Evolutionary conservation across 2,329 filamentous ascomycete genomes (phyloP), one percentile per base, ranked within the genome.

Genomic region (Sporothrix mexicana): DNA sequence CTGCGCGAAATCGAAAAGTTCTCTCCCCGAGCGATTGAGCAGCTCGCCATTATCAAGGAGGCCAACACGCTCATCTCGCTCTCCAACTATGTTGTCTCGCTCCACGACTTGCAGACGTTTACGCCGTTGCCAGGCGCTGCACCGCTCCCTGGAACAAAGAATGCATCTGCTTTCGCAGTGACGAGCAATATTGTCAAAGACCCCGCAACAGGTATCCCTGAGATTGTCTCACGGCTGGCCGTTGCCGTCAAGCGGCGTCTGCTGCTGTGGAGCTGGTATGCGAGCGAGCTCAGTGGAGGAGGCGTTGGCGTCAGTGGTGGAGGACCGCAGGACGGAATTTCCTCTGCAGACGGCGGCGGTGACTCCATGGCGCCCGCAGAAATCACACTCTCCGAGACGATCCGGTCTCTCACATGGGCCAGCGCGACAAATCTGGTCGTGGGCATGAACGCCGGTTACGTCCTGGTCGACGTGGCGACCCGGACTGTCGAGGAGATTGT

Each of bases 141-240:
- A 74, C 80, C 87, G 1, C 85, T 99, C 59, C 84, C 89, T 69
- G 91, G 92, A 79, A 97, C 95, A 13, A 96, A 93, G 82, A 96
- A 96, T 77, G 95, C 96, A 15, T 91, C 91, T 1, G 91, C 91
- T 59, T 98, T 99, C 81, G 94, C 95, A 1, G 93, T 97, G 59
- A 98, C 95, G 1, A 97, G 94, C 75, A 97, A 98, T 81, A 97
- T 98, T 72, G 92, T 97, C 77, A 95, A 96, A 80, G 96, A 99
- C 81, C 84, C 90, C 6, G 89, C 90, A 68, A 97, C 94, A 0
- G 93, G 93, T 30, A 95, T 99, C 68, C 95, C 94, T 0, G 93
- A 95, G 77, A 97, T 99, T 72, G 95, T 98, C 76, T 97, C 94
- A 72, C 88, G 94, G 51, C 85, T 99, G 69, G 96, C 94, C 7